Evolutionary conservation across 306 rosid species (phyloP).

Genomic region (Cicer bijugum): DNA sequence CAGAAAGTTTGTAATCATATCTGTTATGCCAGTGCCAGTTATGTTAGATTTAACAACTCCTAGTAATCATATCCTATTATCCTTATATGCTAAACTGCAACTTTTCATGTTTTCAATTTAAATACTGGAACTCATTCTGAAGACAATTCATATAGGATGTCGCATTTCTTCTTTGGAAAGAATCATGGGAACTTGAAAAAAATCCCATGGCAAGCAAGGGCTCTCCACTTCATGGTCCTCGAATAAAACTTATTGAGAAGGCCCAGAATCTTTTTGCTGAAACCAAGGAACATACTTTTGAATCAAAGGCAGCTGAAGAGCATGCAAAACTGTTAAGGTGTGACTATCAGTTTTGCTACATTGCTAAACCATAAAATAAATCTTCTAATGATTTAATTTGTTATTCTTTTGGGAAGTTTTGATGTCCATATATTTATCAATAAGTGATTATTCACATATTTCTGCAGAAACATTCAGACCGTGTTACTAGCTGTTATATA

Average conservation of each 20-base stretch:
- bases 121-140: conserved; percentile 36
- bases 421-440: conserved; percentile 9
- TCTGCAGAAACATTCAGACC: conserved; percentile 9
- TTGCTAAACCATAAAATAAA: conserved; percentile 11
- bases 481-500: conserved; percentile 12
- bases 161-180: conserved; percentile 95
- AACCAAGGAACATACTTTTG: conserved; percentile 90
- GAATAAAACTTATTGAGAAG: conserved; percentile 84
- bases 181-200: conserved; percentile 87
- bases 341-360: conserved; percentile 40
- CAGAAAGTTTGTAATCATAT: conserved; percentile 32
- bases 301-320: conserved; percentile 96
- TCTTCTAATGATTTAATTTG: conserved; percentile 28
- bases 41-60: conserved; percentile 29
- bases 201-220: conserved; percentile 98
- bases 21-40: conserved; percentile 15
- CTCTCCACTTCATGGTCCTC: conserved; percentile 94
- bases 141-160: conserved; percentile 68
- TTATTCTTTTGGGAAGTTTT: conserved; percentile 41
- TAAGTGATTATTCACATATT: conserved; percentile 27
- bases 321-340: conserved; percentile 89
- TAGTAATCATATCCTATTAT: conserved; percentile 1
- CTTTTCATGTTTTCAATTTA: conserved; percentile 33
- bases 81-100: conserved; percentile 19
- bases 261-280: conserved; percentile 74